A percentile compares a stretch with the other conserved stretches of the same genome.
Evolutionary conservation across 345 rosid genomes (phyloP).

Genomic region (Pistacia vera): DNA sequence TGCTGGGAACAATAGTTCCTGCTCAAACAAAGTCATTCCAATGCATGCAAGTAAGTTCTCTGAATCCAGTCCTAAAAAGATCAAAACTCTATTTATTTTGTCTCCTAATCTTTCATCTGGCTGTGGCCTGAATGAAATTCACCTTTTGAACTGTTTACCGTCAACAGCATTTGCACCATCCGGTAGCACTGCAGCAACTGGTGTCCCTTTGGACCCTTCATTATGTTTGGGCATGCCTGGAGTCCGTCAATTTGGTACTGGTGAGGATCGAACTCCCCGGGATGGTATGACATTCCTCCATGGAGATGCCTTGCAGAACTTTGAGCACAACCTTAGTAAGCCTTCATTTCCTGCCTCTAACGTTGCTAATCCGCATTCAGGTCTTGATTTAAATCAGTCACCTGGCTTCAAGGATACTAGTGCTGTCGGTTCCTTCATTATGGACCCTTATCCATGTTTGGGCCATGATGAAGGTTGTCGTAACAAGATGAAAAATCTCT

Average conservation of each 20-base stretch:
- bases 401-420: constrained; percentile 20
- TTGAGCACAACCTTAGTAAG: constrained; percentile 16
- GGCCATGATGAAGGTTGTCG: constrained; percentile 9
- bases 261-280: background rate
- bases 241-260: constrained; percentile 21
- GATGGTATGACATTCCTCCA: constrained; percentile 12
- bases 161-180: constrained; percentile 13
- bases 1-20: constrained; percentile 9
- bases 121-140: constrained; percentile 13
- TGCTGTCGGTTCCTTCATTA: constrained; percentile 5
- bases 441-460: constrained; percentile 10
- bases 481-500: constrained; percentile 3
- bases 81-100: constrained; percentile 13
- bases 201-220: constrained; percentile 15
- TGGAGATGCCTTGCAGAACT: constrained; percentile 17
- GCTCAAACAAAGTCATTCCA: background rate
- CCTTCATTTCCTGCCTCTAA: constrained; percentile 14
- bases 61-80: constrained; percentile 11
- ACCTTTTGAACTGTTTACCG: background rate
- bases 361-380: constrained; percentile 2
- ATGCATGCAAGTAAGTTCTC: constrained; percentile 16
- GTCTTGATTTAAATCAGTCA: constrained; percentile 16
- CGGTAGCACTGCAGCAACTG: constrained; percentile 9
- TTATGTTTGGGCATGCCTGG: constrained; percentile 17
- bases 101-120: constrained; percentile 7